phyloP scores from a whole-genome alignment of 2,329 filamentous ascomycete genomes.

The Diaporthe sp. region DNA sequence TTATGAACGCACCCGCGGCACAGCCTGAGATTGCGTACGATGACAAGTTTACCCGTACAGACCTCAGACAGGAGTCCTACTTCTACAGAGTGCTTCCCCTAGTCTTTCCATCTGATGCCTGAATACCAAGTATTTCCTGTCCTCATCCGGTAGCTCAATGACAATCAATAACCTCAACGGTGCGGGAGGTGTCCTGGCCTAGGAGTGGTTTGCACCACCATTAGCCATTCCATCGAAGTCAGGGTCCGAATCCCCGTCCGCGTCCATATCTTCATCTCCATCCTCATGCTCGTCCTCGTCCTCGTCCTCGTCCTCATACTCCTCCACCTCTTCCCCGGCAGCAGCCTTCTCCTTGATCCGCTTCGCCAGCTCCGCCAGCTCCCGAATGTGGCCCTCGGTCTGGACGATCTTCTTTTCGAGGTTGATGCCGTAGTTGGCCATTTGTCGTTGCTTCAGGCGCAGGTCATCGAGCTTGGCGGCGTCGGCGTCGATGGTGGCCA shows the following conservation, averaged over 20 bases:
- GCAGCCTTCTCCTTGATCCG: neutral
- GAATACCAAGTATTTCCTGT: neutral
- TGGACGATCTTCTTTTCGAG: neutral
- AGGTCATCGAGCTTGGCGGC: neutral
- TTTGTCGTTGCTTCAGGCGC: neutral
- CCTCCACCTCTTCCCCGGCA: neutral
- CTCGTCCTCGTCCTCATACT: neutral
- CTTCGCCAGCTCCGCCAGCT: slow-evolving; percentile 4
- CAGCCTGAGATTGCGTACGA: neutral
- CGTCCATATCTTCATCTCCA: neutral
- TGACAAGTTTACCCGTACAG: neutral
- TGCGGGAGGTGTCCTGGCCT: neutral
- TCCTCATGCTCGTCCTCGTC: too few species aligned
- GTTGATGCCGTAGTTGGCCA: neutral
- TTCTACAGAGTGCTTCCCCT: neutral
- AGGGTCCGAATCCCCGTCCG: neutral
- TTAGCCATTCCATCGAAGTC: neutral
- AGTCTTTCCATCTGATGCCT: neutral
- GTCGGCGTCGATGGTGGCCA: neutral
- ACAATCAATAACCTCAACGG: neutral
- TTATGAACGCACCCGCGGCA: neutral
- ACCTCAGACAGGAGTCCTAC: neutral
- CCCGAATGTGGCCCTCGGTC: neutral
- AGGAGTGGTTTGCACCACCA: neutral
- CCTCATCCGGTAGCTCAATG: neutral